Percentiles rank a stretch among this genome's conserved stretches.
Conservation (phyloP, 169 alveolate species). For the Miamiensis avidus region DNA sequence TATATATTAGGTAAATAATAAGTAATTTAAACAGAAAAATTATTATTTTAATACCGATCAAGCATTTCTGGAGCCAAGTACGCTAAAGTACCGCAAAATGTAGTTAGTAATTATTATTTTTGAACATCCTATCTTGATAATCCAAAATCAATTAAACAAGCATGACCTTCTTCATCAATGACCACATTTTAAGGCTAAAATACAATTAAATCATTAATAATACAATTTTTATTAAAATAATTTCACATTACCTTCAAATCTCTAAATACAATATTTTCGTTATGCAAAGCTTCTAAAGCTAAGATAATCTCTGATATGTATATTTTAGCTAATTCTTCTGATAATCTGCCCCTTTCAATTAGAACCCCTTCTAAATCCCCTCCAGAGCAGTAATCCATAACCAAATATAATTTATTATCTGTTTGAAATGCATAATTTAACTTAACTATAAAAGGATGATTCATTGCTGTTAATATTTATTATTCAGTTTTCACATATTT, state of each 20-base stretch:
- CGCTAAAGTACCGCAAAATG: slow-evolving; percentile 69
- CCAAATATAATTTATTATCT: slow-evolving; percentile 69
- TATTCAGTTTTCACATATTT: slow-evolving; percentile 89
- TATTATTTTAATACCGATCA: too few relatives aligned
- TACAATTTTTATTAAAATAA: slow-evolving; percentile 62
- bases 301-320: slow-evolving; percentile 72
- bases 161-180: slow-evolving; percentile 12
- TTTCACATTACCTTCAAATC: slow-evolving; percentile 75
- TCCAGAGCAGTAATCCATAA: slow-evolving; percentile 85
- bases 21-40: too few relatives aligned
- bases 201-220: slow-evolving; percentile 61
- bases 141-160: not conserved
- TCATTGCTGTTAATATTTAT: slow-evolving; percentile 77
- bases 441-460: slow-evolving; percentile 87
- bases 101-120: slow-evolving; percentile 34
- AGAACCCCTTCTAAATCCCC: slow-evolving; percentile 80
- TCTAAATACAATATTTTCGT: slow-evolving; percentile 82
- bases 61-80: slow-evolving; percentile 74
- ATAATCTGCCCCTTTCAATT: slow-evolving; percentile 59
- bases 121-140: not conserved
- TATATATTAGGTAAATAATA: too few relatives aligned
- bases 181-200: slow-evolving; percentile 61
- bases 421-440: slow-evolving; percentile 87
- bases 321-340: slow-evolving; percentile 68
- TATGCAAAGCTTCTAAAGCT: slow-evolving; percentile 84